Evolutionary conservation across 1,284 basidiomycete species (phyloP).

Genomic region (Athelia sp.): DNA sequence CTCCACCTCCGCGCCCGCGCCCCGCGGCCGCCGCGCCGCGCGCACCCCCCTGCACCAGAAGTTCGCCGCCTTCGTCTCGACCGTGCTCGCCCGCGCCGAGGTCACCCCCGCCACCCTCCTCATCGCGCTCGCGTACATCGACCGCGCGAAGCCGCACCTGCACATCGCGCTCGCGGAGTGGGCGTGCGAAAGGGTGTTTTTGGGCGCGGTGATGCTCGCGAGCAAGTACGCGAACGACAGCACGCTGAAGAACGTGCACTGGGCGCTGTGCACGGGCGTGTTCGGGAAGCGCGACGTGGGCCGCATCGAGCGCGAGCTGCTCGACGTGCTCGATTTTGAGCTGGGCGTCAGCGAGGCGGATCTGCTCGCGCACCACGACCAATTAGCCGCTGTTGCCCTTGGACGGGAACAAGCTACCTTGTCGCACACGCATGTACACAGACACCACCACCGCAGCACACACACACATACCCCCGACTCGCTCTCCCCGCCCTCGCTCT

Average conservation of each 20-base stretch:
- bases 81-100: conserved; percentile 64
- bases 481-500: conserved; percentile 17
- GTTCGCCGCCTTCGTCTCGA: conserved; percentile 57
- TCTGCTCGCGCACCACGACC: conserved; percentile 54
- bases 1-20: conserved; percentile 41
- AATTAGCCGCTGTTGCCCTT: conserved; percentile 37
- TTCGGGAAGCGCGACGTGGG: conserved; percentile 75
- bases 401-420: no score
- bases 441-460: conserved; percentile 12
- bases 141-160: conserved; percentile 66
- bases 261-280: conserved; percentile 73
- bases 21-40: conserved; percentile 39
- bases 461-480: conserved; percentile 8
- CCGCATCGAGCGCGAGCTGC: conserved; percentile 72
- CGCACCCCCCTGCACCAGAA: conserved; percentile 43
- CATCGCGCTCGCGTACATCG: conserved; percentile 63
- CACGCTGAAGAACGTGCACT: conserved; percentile 72
- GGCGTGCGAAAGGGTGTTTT: conserved; percentile 74
- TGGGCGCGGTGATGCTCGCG: conserved; percentile 66
- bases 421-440: conserved; percentile 19
- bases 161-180: conserved; percentile 73
- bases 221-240: conserved; percentile 76
- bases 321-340: conserved; percentile 71
- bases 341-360: conserved; percentile 59
- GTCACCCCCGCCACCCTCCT: conserved; percentile 60